Evolutionary conservation across 179 eudicot genomes (phyloP).

Genomic region (Silene noctiflora): DNA sequence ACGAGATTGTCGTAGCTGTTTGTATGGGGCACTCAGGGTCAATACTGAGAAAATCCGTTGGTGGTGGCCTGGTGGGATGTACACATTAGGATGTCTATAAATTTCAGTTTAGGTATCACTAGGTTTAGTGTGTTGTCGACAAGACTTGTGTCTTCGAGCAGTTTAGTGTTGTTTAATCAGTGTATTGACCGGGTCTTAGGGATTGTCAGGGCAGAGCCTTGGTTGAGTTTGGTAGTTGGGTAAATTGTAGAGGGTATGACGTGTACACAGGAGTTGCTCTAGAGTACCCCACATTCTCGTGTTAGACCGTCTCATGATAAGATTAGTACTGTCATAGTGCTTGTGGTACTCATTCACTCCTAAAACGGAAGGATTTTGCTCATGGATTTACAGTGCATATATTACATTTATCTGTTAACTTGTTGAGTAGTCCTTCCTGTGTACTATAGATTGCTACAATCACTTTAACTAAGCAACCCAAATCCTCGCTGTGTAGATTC

Average conservation of each 20-base stretch:
- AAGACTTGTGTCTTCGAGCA: neutral
- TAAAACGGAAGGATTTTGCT: neutral
- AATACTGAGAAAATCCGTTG: neutral
- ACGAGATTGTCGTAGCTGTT: too few relatives aligned
- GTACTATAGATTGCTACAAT: constrained; percentile 5
- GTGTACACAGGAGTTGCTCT: neutral
- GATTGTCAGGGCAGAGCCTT: neutral
- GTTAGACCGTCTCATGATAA: neutral
- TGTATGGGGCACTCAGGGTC: neutral
- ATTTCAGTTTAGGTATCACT: neutral
- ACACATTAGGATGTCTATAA: neutral
- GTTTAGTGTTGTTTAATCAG: neutral
- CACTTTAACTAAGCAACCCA: constrained; percentile 17
- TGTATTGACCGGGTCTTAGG: neutral
- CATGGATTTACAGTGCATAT: neutral
- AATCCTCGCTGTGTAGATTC: constrained; percentile 24
- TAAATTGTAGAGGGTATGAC: neutral
- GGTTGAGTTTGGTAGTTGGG: neutral
- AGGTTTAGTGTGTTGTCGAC: neutral
- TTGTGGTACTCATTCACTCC: neutral
- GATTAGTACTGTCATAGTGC: neutral
- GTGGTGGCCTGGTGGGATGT: neutral
- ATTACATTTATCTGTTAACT: neutral
- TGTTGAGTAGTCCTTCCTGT: neutral
- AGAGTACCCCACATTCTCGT: neutral